These are phyloP conservation scores for Cyclotella kingstonii DNA, from an alignment of 108 stramenopile genomes.

Conservation along the genomic window DNA sequence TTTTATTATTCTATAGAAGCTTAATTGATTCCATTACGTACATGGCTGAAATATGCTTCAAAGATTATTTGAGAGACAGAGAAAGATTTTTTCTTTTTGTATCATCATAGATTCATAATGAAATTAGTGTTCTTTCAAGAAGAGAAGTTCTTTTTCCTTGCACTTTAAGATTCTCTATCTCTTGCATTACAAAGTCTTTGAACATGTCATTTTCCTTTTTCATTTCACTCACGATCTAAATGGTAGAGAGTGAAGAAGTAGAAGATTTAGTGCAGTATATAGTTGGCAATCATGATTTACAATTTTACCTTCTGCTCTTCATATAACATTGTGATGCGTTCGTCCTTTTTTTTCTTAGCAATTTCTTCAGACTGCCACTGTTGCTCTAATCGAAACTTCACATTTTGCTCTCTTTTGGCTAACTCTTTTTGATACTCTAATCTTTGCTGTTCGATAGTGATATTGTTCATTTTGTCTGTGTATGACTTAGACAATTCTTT, in stretches of 20 bases:
- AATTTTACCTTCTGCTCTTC: constrained; percentile 29
- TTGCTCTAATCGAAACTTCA: constrained; percentile 22
- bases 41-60: no score
- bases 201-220: constrained; percentile 44
- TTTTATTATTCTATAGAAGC: no score
- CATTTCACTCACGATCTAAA: constrained; percentile 12
- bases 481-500: constrained; percentile 35
- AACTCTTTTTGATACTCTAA: constrained; percentile 27
- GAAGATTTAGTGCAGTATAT: neutral
- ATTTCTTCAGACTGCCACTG: constrained; percentile 42
- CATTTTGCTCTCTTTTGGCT: constrained; percentile 33
- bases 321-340: constrained; percentile 9
- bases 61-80: no score
- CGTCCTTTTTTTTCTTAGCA: constrained; percentile 8
- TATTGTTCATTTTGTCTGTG: constrained; percentile 25
- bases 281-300: neutral
- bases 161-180: constrained; percentile 33
- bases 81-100: neutral
- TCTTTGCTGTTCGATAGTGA: constrained; percentile 9
- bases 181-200: constrained; percentile 30
- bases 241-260: neutral
- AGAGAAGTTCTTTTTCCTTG: constrained; percentile 35
- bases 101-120: neutral
- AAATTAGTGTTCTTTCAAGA: constrained; percentile 29
- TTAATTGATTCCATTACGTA: no score